Evolutionary conservation across 306 rosid genomes (phyloP).

Genomic region (Hylodesmum podocarpum): DNA sequence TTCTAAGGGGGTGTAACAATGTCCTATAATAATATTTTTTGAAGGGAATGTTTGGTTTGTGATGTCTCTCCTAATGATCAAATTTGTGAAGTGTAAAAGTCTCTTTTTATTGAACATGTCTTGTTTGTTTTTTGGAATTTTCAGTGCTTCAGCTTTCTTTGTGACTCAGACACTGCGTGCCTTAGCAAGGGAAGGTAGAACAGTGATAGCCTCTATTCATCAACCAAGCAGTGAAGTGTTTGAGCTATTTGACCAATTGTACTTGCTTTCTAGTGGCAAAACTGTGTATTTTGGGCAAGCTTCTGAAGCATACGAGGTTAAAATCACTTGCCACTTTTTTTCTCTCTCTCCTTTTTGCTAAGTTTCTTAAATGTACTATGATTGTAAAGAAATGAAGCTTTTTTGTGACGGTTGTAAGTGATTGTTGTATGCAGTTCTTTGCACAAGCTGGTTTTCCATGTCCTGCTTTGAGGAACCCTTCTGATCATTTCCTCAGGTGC

Average conservation of each 20-base stretch:
- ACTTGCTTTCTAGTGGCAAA: slow-evolving; percentile 91
- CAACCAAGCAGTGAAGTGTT: slow-evolving; percentile 99
- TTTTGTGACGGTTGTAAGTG: not conserved
- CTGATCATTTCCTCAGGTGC: slow-evolving; percentile 95
- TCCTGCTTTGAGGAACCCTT: slow-evolving; percentile 96
- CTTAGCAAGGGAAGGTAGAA: slow-evolving; percentile 88
- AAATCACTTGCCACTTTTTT: not conserved
- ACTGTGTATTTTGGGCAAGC: slow-evolving; percentile 94
- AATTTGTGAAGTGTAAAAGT: not conserved
- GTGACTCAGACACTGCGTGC: slow-evolving; percentile 90
- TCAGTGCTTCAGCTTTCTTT: slow-evolving; percentile 97
- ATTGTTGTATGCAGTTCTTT: slow-evolving; percentile 69
- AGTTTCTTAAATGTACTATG: not conserved
- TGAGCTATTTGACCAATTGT: slow-evolving; percentile 87
- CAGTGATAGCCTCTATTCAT: slow-evolving; percentile 94
- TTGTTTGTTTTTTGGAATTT: not conserved
- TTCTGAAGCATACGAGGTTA: slow-evolving; percentile 90
- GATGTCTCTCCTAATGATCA: not conserved
- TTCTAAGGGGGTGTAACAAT: not conserved
- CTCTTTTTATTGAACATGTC: not conserved
- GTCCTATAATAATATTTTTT: not conserved
- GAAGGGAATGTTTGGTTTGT: not conserved
- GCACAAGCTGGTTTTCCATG: slow-evolving; percentile 98
- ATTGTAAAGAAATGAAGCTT: not conserved
- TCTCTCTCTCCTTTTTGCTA: not conserved